Percentiles rank a stretch among this genome's conserved stretches.
These are phyloP conservation scores for Cystobasidium tubakii DNA, from an alignment of 768 basidiomycete species.

Conservation along the genomic window DNA sequence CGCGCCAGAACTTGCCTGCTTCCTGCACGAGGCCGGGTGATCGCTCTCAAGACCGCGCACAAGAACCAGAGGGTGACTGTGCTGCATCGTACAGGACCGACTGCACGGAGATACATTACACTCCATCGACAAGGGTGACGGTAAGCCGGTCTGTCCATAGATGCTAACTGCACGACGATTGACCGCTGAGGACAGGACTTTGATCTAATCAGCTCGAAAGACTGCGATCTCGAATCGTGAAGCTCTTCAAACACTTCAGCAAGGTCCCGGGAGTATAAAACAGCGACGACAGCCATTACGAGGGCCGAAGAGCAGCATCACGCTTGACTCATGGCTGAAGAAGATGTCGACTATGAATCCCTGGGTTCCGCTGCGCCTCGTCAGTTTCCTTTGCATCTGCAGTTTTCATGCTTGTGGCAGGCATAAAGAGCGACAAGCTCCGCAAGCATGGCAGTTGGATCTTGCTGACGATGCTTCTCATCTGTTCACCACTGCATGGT, in stretches of 20 bases:
- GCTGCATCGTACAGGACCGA: neutral
- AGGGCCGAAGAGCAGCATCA: too few relatives aligned
- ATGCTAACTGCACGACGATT: neutral
- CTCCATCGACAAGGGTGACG: too few relatives aligned
- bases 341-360: conserved; percentile 53
- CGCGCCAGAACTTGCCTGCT: neutral
- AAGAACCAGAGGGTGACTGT: neutral
- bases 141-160: neutral
- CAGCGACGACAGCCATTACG: too few relatives aligned
- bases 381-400: conserved; percentile 54
- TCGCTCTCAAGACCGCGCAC: neutral
- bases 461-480: neutral
- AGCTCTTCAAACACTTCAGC: neutral
- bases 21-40: neutral
- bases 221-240: neutral
- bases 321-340: conserved; percentile 8
- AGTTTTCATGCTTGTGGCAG: neutral
- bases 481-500: neutral
- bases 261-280: too few relatives aligned
- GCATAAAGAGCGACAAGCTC: neutral
- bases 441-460: neutral
- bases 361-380: conserved; percentile 56
- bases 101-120: neutral
- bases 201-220: conserved; percentile 1
- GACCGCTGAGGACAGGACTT: neutral